Evolutionary conservation across 768 basidiomycete genomes (phyloP), one percentile per base, ranked within the genome.

Genomic region (Tubosaeta brunneosetosa): DNA sequence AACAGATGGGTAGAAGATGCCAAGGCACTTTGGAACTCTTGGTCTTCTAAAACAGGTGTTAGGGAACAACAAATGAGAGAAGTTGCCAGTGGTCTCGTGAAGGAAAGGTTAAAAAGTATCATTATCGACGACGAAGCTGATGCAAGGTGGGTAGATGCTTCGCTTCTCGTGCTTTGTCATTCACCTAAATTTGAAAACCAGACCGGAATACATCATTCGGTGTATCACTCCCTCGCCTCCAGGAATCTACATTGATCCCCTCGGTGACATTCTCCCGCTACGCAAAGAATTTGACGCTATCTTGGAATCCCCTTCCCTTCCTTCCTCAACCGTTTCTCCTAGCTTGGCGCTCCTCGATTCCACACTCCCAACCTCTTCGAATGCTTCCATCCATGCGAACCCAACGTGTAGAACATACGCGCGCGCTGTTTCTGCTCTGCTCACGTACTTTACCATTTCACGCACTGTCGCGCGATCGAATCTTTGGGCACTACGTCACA

Each of bases 401-500:
- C 26, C 50, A 17, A 58, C 34, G 27, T 54, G 29, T 44, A 62
- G 61, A 60, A 17, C 74, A 3, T 91, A 92, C 62, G 82, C 84
- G 2, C 82, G 93, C 16, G 71, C 76, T 5, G 75, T 83, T 12
- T 66, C 69, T 33, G 83, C 82, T 0, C 66, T 90, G 5, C 66
- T 91, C 3, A 71, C 77, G 1, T 65, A 81, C 26, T 72, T 91
- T 51, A 58, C 72, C 5, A 71, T 78, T 6, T 81, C 91, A 57
- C 82, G 90, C 34, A 72, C 78, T n/a, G 56, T 78, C 1, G 82
- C 85, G 4, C 79, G 74, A 46, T 69, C 71, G 14, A 78, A 87
- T 47, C 59, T 82, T 0, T 88, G 86, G 85, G 77, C 80, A 0
- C 64, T 97, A 5, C 79, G 81, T 9, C 88, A 92, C 63, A 72